Evolutionary conservation across 139 green algal species (phyloP).

Genomic region (Pleodorina starrii): DNA sequence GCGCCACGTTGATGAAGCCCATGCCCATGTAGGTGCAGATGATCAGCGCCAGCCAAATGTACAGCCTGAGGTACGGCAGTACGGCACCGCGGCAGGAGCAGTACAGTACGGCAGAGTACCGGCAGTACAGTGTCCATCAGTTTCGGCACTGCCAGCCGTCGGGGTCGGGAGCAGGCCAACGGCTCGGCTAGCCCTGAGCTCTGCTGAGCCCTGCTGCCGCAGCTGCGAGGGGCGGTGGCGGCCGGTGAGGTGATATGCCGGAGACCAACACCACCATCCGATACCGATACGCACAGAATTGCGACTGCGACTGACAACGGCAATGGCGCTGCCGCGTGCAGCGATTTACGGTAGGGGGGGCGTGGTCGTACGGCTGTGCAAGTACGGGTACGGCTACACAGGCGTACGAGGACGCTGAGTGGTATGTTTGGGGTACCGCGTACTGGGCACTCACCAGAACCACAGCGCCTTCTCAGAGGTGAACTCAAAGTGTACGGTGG

Average conservation of each 20-base stretch:
- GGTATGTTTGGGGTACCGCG: no score
- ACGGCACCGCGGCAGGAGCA: neutral
- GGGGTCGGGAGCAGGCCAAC: neutral
- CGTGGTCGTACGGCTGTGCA: no score
- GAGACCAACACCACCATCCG: neutral
- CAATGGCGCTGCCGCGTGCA: neutral
- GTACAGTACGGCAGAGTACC: no score
- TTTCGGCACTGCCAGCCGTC: no score
- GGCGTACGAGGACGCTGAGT: no score
- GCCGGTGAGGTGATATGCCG: neutral
- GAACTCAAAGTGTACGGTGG: slow-evolving; percentile 62
- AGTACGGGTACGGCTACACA: no score
- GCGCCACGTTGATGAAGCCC: slow-evolving; percentile 24
- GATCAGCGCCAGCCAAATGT: slow-evolving; percentile 38
- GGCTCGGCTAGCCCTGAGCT: neutral
- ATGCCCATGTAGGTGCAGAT: slow-evolving; percentile 55
- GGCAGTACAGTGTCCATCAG: no score
- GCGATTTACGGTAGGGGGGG: neutral
- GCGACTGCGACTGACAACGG: neutral
- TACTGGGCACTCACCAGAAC: slow-evolving; percentile 33
- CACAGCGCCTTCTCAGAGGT: neutral
- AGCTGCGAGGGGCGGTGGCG: no score
- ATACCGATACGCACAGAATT: neutral
- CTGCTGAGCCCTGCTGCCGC: no score
- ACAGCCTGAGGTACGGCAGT: slow-evolving; percentile 23